These are phyloP conservation scores for Prunus mongolica DNA, from an alignment of 306 rosid species.

Conservation along the genomic window DNA sequence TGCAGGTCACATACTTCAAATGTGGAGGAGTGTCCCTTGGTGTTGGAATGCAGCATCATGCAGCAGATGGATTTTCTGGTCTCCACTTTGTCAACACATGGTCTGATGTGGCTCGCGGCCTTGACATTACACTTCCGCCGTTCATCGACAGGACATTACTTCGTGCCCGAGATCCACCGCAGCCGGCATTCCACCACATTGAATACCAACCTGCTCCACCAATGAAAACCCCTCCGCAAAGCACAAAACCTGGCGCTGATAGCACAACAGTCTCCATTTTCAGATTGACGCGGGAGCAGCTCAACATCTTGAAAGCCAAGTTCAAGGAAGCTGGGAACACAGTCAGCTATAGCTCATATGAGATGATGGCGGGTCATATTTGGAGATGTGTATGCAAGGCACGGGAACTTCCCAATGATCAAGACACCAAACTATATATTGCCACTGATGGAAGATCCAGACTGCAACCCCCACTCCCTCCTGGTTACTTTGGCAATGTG, in stretches of 20 bases:
- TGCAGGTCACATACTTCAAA: slow-evolving; percentile 76
- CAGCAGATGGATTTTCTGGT: slow-evolving; percentile 83
- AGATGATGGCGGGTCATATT: slow-evolving; percentile 79
- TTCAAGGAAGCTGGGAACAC: slow-evolving; percentile 65
- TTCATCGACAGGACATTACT: slow-evolving; percentile 73
- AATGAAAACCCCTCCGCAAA: slow-evolving; percentile 41
- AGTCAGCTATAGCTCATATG: slow-evolving; percentile 64
- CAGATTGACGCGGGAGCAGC: slow-evolving; percentile 57
- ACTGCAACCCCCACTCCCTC: slow-evolving; percentile 74
- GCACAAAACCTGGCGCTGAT: slow-evolving; percentile 35
- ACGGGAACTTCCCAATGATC: slow-evolving; percentile 61
- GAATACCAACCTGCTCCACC: slow-evolving; percentile 81
- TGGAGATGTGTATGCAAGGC: slow-evolving; percentile 74
- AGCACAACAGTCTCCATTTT: slow-evolving; percentile 50
- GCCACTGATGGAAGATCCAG: slow-evolving; percentile 89
- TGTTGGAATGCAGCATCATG: slow-evolving; percentile 88
- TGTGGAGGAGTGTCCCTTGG: slow-evolving; percentile 97
- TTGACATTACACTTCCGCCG: slow-evolving; percentile 64
- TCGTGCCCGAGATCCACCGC: slow-evolving; percentile 68
- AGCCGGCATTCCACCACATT: slow-evolving; percentile 62
- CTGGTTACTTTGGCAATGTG: slow-evolving; percentile 83
- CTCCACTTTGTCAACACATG: slow-evolving; percentile 84
- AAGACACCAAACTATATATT: slow-evolving; percentile 69
- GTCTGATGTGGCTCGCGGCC: slow-evolving; percentile 88
- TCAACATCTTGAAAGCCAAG: slow-evolving; percentile 57